A percentile compares a stretch with the other conserved stretches of the same genome.
Conservation (phyloP, 495 filamentous ascomycete genomes). For the Bryoglossum gracile region DNA sequence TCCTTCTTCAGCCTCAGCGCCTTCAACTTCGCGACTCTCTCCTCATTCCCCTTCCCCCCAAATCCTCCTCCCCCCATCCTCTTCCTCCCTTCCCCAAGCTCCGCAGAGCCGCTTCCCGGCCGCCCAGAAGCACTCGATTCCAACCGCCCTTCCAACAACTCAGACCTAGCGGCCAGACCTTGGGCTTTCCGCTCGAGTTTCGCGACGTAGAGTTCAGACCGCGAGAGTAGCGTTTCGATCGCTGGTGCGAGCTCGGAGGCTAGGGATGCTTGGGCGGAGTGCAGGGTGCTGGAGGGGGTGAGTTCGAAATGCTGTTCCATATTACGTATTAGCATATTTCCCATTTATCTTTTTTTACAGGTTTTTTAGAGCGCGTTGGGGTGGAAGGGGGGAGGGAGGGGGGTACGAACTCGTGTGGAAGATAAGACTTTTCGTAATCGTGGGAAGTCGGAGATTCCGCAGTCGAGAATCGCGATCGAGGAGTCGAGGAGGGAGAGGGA, state of each 20-base stretch:
- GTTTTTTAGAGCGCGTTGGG: neutral
- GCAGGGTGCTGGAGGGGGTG: constrained; percentile 59
- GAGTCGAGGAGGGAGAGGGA: constrained; percentile 67
- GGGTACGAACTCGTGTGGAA: constrained; percentile 53
- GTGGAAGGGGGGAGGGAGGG: neutral
- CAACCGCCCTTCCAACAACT: constrained; percentile 64
- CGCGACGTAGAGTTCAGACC: constrained; percentile 61
- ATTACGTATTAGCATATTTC: neutral
- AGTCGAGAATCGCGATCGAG: constrained; percentile 63
- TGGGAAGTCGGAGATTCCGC: constrained; percentile 68
- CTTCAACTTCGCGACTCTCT: constrained; percentile 54
- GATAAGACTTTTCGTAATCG: constrained; percentile 63
- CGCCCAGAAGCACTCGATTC: too few species aligned
- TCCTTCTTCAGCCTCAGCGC: constrained; percentile 69
- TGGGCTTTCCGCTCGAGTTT: constrained; percentile 66
- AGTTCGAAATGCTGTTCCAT: constrained; percentile 69
- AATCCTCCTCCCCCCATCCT: constrained; percentile 38
- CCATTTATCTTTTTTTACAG: neutral
- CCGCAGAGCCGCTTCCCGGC: constrained; percentile 15
- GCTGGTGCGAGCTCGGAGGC: constrained; percentile 69
- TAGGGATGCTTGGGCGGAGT: constrained; percentile 59
- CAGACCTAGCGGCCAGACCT: constrained; percentile 58
- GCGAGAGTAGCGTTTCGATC: constrained; percentile 56
- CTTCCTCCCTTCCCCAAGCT: constrained; percentile 29
- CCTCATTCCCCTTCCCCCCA: constrained; percentile 33